Evolutionary conservation across 495 filamentous ascomycete species (phyloP), one percentile per base, ranked within the genome.

Genomic region (Xylaria palmicola): DNA sequence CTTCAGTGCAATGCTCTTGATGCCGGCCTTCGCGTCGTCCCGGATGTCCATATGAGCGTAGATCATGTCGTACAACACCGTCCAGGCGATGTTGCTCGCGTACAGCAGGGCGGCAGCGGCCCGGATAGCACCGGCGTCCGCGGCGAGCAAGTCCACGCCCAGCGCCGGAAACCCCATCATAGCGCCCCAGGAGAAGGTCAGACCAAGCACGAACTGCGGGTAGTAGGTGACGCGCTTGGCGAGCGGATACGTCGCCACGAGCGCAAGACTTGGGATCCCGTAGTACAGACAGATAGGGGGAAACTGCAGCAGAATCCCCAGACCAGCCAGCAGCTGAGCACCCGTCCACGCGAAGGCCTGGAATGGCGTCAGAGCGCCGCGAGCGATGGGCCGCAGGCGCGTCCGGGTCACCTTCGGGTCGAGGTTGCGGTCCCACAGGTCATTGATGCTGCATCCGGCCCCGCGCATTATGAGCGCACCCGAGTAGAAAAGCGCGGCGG

Each of bases 21-120:
- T 96, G 1, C 94, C 94, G 0, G 90, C 93, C 71, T 90, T 90
- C 32, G 86, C 85, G 71, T 98, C 94, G 66, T 98, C 94, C 69
- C 88, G 90, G 72, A 98, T 93, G 64, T 98, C 94, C 89, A 97
- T 97, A 75, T 97, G 93, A 32, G 95, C 94, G 75, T 98, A 98
- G 19, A 98, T 96, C 88, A 96, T 97, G 75, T 98, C 94, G 68
- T 98, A 98, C 58, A 97, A 71, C 41, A 98, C 84, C 9, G 94
- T 97, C 94, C 94, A 98, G 0, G 92, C 86, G 26, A 96, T 79
- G 68, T 93, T 96, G 62, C 90, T 93, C 15, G 83, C 77, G 73
- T 98, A 98, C 41, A 98, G 77, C 27, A 86, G 82, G 3, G 80
- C 85, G 9, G 92, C 89, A 0, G 89, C 84, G 40, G 81, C 75